phyloP scores from a whole-genome alignment of 176 grass and related monocot species.

The Bolboschoenus planiculmis region DNA sequence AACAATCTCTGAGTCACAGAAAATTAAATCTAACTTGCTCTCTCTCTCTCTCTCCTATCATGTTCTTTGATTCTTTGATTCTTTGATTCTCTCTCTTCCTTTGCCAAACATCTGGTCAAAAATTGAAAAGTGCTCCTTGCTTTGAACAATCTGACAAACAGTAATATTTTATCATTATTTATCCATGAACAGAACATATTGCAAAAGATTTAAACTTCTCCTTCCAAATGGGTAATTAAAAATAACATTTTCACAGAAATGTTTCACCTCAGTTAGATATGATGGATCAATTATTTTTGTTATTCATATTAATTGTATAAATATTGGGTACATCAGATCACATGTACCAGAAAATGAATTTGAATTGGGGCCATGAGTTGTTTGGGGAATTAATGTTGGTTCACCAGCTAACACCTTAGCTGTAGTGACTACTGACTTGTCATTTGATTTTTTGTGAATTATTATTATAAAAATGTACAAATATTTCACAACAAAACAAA shows the following conservation, averaged over 20 bases:
- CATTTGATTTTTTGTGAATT: neutral
- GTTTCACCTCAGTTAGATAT: no score
- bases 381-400: neutral
- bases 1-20: neutral
- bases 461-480: no score
- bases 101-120: neutral
- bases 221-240: neutral
- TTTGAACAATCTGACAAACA: conserved; percentile 1
- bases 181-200: neutral
- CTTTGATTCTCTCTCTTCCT: neutral
- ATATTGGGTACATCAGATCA: neutral
- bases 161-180: neutral
- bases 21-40: neutral
- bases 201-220: neutral
- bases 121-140: neutral
- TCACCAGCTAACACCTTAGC: neutral
- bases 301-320: neutral
- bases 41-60: neutral
- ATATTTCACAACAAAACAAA: neutral
- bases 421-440: neutral
- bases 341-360: neutral
- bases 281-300: no score
- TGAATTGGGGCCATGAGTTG: neutral
- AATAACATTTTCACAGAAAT: no score
- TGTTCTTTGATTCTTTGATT: neutral